Percentiles rank a stretch among this genome's conserved stretches.
phyloP scores from a whole-genome alignment of 345 rosid genomes.

The Populus pruinosa region DNA sequence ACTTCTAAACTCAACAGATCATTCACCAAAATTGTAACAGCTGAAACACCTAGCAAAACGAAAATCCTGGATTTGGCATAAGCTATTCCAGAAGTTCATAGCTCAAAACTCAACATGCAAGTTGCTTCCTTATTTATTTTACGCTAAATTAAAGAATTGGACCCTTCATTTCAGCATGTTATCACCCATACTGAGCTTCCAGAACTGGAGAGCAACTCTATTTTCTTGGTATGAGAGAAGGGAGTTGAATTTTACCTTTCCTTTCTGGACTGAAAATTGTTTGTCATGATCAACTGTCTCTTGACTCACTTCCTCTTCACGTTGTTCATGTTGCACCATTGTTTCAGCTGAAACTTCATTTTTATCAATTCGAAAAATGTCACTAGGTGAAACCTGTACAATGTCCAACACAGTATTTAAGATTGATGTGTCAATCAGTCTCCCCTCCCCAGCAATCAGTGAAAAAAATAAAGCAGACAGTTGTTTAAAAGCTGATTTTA shows the following conservation, averaged over 20 bases:
- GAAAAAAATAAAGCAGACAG: conserved; percentile 4
- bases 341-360: conserved; percentile 45
- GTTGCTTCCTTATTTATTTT: neutral
- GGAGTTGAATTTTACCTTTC: conserved; percentile 44
- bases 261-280: conserved; percentile 37
- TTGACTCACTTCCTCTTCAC: conserved; percentile 42
- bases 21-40: neutral
- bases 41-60: neutral
- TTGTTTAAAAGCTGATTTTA: neutral
- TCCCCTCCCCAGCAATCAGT: neutral
- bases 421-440: neutral
- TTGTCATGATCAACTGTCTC: conserved; percentile 36
- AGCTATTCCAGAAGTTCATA: neutral
- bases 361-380: conserved; percentile 61
- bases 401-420: conserved; percentile 15
- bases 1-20: neutral
- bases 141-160: neutral
- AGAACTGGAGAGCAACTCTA: neutral
- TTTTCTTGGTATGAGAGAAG: neutral
- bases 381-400: conserved; percentile 75
- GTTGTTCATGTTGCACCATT: conserved; percentile 36
- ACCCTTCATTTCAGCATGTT: neutral
- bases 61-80: neutral
- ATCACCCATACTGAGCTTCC: neutral
- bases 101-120: neutral